Base-by-base conservation (phyloP, 805 yeast genomes). In the Millerozyma miso region DNA sequence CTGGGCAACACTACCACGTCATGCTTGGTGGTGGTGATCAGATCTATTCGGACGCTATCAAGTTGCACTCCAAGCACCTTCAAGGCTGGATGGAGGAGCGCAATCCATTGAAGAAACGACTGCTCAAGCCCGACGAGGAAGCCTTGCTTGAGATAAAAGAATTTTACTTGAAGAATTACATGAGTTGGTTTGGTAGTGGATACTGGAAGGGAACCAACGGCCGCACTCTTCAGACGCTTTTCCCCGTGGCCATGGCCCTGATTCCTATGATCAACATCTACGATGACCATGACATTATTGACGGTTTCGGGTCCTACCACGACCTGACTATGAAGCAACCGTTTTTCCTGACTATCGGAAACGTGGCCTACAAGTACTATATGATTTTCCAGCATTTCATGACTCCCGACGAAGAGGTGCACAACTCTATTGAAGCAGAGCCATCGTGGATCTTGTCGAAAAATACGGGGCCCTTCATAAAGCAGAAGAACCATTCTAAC, bases 21-120 rank as follows among this genome's bases (percentile, higher is more conserved):
- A 90, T 91, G 95, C 69, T 93, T 20, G 98, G 98, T 20, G 98
- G 98, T 40, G 99, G 99, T 26, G 99, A 91, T 64, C 99, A 91
- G 65, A 76, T 91, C 39, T 91, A 91, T 60, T 81, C 90, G 40
- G 99, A 91, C 63, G 73, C 88, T 1, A 80, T 91, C 51, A 85
- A 84, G 60, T 50, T 73, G 16, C 70, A 77, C 16, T 79, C 83
- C 13, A 56, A 73, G 38, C 63, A 69, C 23, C 77, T 85, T 51
- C 60, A 73, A 46, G 59, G 77, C 23, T 89, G 97, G 96, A 60
- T 79, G 20, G 56, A 69, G 20, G 80, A 79, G 47, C 73, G 69
- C 43, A 77, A 73, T 45, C 64, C 80, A 7, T 55, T 67, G 23
- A 65, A 69, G 49, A 82, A 79, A 50, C 39, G 50, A 4, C 43